Evolutionary conservation across 192 early-diverging fungal species (phyloP).

Genomic region (Backusella parvicylindrica): DNA sequence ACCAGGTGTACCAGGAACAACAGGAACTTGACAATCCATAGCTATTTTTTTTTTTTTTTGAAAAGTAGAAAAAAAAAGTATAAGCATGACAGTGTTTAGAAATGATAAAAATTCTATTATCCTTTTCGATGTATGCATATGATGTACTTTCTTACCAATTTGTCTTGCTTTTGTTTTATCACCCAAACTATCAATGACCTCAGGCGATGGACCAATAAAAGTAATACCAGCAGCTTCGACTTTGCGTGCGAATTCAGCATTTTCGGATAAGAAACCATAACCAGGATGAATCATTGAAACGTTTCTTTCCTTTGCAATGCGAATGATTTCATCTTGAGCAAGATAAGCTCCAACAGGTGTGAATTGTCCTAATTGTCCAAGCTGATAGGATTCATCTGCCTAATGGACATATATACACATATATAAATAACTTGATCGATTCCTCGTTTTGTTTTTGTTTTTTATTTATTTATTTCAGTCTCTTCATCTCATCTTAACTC

Average conservation of each 20-base stretch:
- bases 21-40: slow-evolving; percentile 71
- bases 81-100: background rate
- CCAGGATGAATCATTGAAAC: slow-evolving; percentile 89
- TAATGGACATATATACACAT: slow-evolving; percentile 17
- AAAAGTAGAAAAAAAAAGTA: slow-evolving; percentile 3
- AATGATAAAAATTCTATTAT: background rate
- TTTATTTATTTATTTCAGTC: background rate
- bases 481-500: background rate
- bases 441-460: background rate
- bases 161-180: slow-evolving; percentile 91
- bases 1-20: slow-evolving; percentile 90
- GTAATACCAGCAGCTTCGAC: slow-evolving; percentile 84
- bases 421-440: background rate
- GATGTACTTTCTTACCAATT: slow-evolving; percentile 55
- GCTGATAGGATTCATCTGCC: slow-evolving; percentile 95
- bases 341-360: slow-evolving; percentile 93
- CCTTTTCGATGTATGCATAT: slow-evolving; percentile 74
- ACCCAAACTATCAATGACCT: slow-evolving; percentile 83
- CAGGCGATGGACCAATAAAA: slow-evolving; percentile 81
- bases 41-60: slow-evolving; percentile 39
- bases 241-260: slow-evolving; percentile 85
- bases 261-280: slow-evolving; percentile 95
- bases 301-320: slow-evolving; percentile 74
- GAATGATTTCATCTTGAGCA: slow-evolving; percentile 87
- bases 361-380: slow-evolving; percentile 72